Percentiles rank a stretch among this genome's conserved stretches.
phyloP scores from a whole-genome alignment of 768 basidiomycete genomes.

The Harrya chromipes region DNA sequence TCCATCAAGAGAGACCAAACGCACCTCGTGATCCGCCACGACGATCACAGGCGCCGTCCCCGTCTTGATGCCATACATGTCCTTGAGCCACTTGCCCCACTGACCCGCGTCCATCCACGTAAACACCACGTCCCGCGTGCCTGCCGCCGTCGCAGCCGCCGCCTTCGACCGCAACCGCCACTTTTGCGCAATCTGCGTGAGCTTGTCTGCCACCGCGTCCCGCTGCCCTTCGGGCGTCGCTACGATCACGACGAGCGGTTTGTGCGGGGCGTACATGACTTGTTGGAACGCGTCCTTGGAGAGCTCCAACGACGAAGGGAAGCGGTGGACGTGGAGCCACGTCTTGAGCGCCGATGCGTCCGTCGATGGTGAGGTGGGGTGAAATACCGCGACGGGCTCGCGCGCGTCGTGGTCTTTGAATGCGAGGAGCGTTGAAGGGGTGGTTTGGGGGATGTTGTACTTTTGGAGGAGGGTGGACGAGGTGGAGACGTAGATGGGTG shows the following conservation, averaged over 20 bases:
- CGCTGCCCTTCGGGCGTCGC: constrained; percentile 40
- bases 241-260: constrained; percentile 77
- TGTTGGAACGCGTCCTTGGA: constrained; percentile 75
- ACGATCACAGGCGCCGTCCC: constrained; percentile 43
- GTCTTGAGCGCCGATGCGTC: constrained; percentile 25
- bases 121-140: constrained; percentile 73
- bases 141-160: too few species aligned
- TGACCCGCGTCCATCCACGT: constrained; percentile 83
- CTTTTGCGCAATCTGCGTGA: constrained; percentile 51
- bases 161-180: constrained; percentile 61
- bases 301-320: constrained; percentile 73
- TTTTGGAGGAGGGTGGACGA: constrained; percentile 31
- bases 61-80: constrained; percentile 73
- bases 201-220: constrained; percentile 42
- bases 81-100: constrained; percentile 90
- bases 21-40: constrained; percentile 78
- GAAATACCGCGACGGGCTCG: constrained; percentile 45
- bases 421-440: constrained; percentile 64
- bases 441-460: constrained; percentile 34
- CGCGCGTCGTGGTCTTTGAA: constrained; percentile 56
- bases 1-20: too few species aligned
- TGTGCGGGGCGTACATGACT: constrained; percentile 78
- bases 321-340: constrained; percentile 69
- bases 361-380: constrained; percentile 4
- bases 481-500: constrained; percentile 45